phyloP scores from a whole-genome alignment of 805 yeast species.

The Pichia rugopelliculosa region DNA sequence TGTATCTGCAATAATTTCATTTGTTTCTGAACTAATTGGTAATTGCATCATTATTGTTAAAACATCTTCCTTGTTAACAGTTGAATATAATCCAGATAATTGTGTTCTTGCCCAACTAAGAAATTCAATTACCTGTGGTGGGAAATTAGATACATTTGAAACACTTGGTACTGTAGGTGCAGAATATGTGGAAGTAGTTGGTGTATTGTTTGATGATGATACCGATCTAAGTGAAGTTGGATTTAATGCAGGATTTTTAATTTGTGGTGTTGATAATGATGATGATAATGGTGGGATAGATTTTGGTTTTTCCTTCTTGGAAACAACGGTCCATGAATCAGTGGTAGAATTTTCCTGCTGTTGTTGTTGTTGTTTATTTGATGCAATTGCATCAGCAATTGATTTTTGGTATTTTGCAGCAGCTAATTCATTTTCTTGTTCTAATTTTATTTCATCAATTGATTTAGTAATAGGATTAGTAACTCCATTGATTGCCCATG shows the following conservation, averaged over 20 bases:
- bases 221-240: slow-evolving; percentile 34
- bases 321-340: slow-evolving; percentile 32
- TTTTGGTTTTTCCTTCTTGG: slow-evolving; percentile 31
- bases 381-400: slow-evolving; percentile 19
- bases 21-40: slow-evolving; percentile 68
- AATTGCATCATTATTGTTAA: slow-evolving; percentile 72
- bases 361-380: slow-evolving; percentile 7
- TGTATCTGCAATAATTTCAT: slow-evolving; percentile 86
- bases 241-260: slow-evolving; percentile 14
- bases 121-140: slow-evolving; percentile 47
- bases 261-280: not conserved
- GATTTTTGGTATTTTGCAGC: slow-evolving; percentile 15
- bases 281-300: slow-evolving; percentile 12
- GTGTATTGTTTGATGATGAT: slow-evolving; percentile 28
- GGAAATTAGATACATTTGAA: slow-evolving; percentile 8
- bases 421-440: slow-evolving; percentile 24
- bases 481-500: slow-evolving; percentile 33
- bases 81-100: slow-evolving; percentile 59
- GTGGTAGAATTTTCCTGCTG: slow-evolving; percentile 6
- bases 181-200: slow-evolving; percentile 27
- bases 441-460: slow-evolving; percentile 55
- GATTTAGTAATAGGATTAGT: slow-evolving; percentile 32
- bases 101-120: slow-evolving; percentile 66
- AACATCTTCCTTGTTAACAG: slow-evolving; percentile 72
- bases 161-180: slow-evolving; percentile 19